Percentiles rank a stretch among this genome's conserved stretches.
phyloP scores from a whole-genome alignment of 2,329 filamentous ascomycete genomes.

The Aspergillus sp. region DNA sequence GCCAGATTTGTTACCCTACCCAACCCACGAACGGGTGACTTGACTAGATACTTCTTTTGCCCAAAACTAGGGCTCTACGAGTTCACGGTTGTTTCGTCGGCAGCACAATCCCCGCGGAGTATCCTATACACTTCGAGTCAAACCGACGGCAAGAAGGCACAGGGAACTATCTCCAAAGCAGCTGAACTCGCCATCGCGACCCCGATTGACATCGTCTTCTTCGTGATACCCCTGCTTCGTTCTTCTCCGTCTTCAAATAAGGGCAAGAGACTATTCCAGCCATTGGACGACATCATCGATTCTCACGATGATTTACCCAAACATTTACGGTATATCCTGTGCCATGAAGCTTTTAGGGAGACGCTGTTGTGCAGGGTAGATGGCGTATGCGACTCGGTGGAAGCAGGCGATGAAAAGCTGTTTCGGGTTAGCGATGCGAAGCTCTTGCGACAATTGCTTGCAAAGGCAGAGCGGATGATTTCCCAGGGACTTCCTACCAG shows the following conservation, averaged over 20 bases:
- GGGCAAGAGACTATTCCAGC: slow-evolving; percentile 49
- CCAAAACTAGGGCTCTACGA: slow-evolving; percentile 63
- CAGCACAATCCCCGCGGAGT: slow-evolving; percentile 57
- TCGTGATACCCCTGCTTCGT: slow-evolving; percentile 74
- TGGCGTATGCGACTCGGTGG: slow-evolving; percentile 77
- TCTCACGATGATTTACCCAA: slow-evolving; percentile 46
- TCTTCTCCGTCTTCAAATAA: slow-evolving; percentile 47
- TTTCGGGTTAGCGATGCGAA: slow-evolving; percentile 77
- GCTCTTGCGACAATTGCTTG: slow-evolving; percentile 66
- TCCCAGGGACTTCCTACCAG: slow-evolving; percentile 70
- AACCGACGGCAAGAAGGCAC: slow-evolving; percentile 47
- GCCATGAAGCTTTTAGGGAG: slow-evolving; percentile 42
- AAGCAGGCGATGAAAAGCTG: slow-evolving; percentile 83
- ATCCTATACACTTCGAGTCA: slow-evolving; percentile 55
- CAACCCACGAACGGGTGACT: slow-evolving; percentile 55
- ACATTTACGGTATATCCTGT: slow-evolving; percentile 47
- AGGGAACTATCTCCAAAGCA: slow-evolving; percentile 64
- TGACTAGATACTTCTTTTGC: slow-evolving; percentile 62
- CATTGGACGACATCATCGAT: slow-evolving; percentile 55
- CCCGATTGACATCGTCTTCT: slow-evolving; percentile 79
- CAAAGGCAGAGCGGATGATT: slow-evolving; percentile 74
- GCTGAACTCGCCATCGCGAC: slow-evolving; percentile 85
- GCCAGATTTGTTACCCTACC: slow-evolving; percentile 61
- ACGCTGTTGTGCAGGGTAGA: slow-evolving; percentile 69
- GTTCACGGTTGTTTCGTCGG: slow-evolving; percentile 61